These are phyloP conservation scores for Solanum chiquidenum DNA, from an alignment of 257 asterid species.

Conservation along the genomic window DNA sequence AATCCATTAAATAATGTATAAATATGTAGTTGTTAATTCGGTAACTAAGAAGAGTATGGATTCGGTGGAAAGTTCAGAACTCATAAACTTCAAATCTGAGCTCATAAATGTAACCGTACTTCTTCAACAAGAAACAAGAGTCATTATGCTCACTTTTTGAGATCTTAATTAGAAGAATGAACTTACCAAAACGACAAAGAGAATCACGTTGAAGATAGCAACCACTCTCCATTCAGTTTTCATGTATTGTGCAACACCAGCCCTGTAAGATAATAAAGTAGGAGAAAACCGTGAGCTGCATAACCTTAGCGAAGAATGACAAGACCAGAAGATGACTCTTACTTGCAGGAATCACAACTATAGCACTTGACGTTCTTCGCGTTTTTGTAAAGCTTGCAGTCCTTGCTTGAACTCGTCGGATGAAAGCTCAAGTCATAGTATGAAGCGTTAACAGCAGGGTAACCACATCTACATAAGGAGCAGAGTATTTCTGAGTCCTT, in stretches of 20 bases:
- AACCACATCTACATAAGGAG: conserved; percentile 55
- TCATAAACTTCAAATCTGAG: neutral
- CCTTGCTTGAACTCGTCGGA: conserved; percentile 59
- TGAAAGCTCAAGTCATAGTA: conserved; percentile 76
- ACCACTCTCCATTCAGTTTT: conserved; percentile 93
- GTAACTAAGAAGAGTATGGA: neutral
- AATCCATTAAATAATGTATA: neutral
- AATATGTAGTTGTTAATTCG: neutral
- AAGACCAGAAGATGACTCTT: conserved; percentile 2
- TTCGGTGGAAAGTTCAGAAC: neutral
- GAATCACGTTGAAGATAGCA: conserved; percentile 73
- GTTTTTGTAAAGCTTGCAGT: conserved; percentile 81
- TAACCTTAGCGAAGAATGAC: neutral
- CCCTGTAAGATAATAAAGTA: conserved; percentile 25
- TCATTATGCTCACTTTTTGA: neutral
- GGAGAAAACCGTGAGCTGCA: neutral
- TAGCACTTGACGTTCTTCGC: conserved; percentile 61
- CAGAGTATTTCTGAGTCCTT: neutral
- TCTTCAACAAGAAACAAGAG: neutral
- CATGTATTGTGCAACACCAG: conserved; percentile 97
- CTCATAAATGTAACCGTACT: neutral
- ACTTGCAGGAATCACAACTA: conserved; percentile 95
- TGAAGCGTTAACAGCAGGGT: conserved; percentile 77
- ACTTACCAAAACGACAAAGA: conserved; percentile 66
- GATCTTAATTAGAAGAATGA: neutral